Evolutionary conservation across 768 basidiomycete species (phyloP).

Genomic region (Pleurotus tuoliensis): DNA sequence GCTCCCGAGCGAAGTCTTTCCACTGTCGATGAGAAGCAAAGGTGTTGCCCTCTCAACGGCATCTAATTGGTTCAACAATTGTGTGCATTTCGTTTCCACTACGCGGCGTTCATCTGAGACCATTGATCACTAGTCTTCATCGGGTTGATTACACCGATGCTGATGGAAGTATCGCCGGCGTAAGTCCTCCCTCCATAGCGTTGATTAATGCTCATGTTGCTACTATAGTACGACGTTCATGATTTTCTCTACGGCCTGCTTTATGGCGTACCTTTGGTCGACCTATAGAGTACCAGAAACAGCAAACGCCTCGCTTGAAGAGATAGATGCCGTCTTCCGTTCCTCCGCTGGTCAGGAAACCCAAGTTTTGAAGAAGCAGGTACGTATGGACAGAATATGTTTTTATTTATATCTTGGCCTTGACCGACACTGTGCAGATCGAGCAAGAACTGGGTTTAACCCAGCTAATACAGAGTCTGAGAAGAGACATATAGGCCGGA

Average conservation of each 20-base stretch:
- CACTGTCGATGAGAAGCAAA: constrained; percentile 72
- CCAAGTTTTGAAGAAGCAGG: constrained; percentile 45
- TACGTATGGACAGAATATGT: constrained; percentile 17
- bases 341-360: constrained; percentile 59
- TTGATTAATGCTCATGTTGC: neutral
- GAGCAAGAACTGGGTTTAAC: constrained; percentile 53
- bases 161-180: constrained; percentile 61
- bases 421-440: constrained; percentile 34
- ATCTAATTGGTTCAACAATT: constrained; percentile 86
- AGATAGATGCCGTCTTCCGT: constrained; percentile 67
- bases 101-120: neutral
- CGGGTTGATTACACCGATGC: constrained; percentile 66
- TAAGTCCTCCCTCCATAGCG: constrained; percentile 24
- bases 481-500: constrained; percentile 10
- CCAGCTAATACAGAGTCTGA: constrained; percentile 37
- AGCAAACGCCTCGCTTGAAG: constrained; percentile 70
- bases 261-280: constrained; percentile 67
- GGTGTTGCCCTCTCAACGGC: constrained; percentile 83
- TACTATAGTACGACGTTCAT: constrained; percentile 59
- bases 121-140: constrained; percentile 52
- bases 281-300: constrained; percentile 72
- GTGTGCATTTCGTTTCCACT: constrained; percentile 28
- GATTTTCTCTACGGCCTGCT: constrained; percentile 61
- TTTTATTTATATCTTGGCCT: neutral
- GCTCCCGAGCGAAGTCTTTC: constrained; percentile 79